Evolutionary conservation across 2,329 filamentous ascomycete genomes (phyloP).

Genomic region (Cladophialophora carrionii): DNA sequence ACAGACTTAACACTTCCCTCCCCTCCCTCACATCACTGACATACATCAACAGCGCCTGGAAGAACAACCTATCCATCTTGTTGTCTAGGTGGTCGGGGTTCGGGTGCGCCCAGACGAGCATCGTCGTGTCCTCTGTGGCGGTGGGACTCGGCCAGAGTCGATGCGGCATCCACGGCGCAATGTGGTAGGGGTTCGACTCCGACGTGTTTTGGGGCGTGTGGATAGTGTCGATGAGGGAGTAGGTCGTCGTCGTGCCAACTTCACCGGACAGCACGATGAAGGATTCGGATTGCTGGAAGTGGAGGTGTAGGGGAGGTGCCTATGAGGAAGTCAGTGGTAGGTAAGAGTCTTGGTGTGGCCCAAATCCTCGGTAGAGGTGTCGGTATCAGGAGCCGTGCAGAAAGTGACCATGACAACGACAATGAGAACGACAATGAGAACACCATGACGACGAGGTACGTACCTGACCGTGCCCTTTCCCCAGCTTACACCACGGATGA

Average conservation of each 20-base stretch:
- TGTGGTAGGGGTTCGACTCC: conserved; percentile 7
- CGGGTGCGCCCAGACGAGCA: conserved; percentile 32
- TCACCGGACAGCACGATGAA: conserved; percentile 26
- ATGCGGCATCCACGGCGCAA: conserved; percentile 24
- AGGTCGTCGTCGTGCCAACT: conserved; percentile 27
- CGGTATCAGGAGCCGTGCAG: not conserved
- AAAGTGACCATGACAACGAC: too few relatives aligned
- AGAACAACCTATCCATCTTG: conserved; percentile 32
- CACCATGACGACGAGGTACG: not conserved
- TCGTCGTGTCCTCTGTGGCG: conserved; percentile 21
- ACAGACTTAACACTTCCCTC: conserved; percentile 22
- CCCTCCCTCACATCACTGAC: conserved; percentile 27
- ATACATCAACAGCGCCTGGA: conserved; percentile 28
- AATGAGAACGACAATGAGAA: not conserved
- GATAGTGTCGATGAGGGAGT: conserved; percentile 21
- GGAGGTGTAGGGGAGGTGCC: conserved; percentile 32
- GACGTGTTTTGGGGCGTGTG: conserved; percentile 22
- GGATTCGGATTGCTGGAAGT: conserved; percentile 30
- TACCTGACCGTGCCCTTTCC: conserved; percentile 24
- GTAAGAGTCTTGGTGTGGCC: not conserved
- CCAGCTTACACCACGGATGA: conserved; percentile 25
- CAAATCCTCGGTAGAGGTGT: not conserved
- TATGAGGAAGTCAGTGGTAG: not conserved
- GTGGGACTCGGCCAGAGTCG: conserved; percentile 26
- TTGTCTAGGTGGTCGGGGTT: conserved; percentile 21